Evolutionary conservation across 2,329 filamentous ascomycete genomes (phyloP), one percentile per base, ranked within the genome.

Genomic region (Clonostachys rosea): DNA sequence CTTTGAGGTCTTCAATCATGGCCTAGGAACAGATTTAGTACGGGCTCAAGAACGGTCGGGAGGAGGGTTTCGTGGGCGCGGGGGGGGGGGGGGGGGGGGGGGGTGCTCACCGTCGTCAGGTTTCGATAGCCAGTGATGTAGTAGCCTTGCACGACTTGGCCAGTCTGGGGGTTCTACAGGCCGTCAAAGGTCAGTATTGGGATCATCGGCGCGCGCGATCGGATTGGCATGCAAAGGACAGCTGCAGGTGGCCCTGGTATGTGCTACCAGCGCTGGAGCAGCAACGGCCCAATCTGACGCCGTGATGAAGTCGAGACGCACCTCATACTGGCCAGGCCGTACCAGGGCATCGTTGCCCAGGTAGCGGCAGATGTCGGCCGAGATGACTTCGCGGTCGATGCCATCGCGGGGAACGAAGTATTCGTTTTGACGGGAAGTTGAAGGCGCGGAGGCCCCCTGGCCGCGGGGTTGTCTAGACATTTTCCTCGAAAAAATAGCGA

Each of bases 311-410:
- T 42, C 17, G 20, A 40, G 34, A 48, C 42, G 24, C 78, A 89
- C 86, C 78, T 87, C 81, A 67, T 87, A 86, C 57, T 79, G 81
- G 59, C 84, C 85, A 50, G 86, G 87, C 61, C 84, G 84, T 62
- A 89, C 87, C 59, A 89, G 78, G 56, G 87, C 87, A 74, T 91
- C 87, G 66, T 89, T 89, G 60, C 87, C 87, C 56, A 91, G 78
- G 65, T 90, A 91, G 62, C 87, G 86, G 73, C 87, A 91, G 55
- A 91, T 89, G 65, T 91, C 87, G 63, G 86, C 84, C 53, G 88
- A 89, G 68, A 91, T 90, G 59, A 91, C 87, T 67, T 91, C 87
- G 58, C 87, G 83, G 65, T 88, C 86, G 67, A 91, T 91, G 62
- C 87, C 87, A 66, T 90, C 85, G 59, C 85, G 82, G 42, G 86